Base-by-base conservation (phyloP, 1,284 basidiomycete species). In the Cutaneotrichosporon cyanovorans region DNA sequence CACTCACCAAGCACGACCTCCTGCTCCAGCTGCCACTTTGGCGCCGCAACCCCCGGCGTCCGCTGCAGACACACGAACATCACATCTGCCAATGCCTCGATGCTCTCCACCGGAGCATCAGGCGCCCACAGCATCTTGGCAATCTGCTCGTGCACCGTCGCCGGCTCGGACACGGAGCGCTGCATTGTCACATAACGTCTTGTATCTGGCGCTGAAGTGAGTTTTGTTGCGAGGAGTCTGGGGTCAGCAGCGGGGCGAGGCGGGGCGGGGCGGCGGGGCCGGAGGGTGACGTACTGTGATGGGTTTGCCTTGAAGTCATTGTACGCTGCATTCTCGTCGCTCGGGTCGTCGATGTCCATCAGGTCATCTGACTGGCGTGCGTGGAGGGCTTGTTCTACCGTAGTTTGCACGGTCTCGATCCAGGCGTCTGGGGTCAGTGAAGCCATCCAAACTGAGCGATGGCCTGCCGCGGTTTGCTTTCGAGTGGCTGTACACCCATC, bases 1-100 rank as follows among this genome's bases (percentile, higher is more conserved):
- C n/a, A n/a, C n/a, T n/a, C n/a, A 66, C 65, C 66, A 1, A 69
- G 52, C 1, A 59, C 52, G 10, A 68, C 49, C 23, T 41, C 48
- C 40, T 66, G 55, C 5, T 69, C 65, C 16, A 68, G 38, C 36
- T 60, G 43, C 64, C 65, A 69, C 16, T 62, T 32, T 33, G 58
- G 52, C 15, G 56, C 48, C 12, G 47, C 39, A 1, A 59, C 49
- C 1, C 56, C 56, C 7, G 47, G 46, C 1, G 31, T 45, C 55
- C 63, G 58, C 2, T 37, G 39, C 7, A 65, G 37, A 9, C 45
- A 45, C 0, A 68, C 61, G 15, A 56, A 58, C 22, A 67, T 36
- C 9, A 69, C 51, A 32, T 69, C 66, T 1, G 53, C 50, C 12
- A 65, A 44, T 2, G 48, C 41, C 15, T 50, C 32, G n/a, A 69